Base-by-base conservation (phyloP, 371 early-diverging fungal species). In the Syncephalastrum monosporum region DNA sequence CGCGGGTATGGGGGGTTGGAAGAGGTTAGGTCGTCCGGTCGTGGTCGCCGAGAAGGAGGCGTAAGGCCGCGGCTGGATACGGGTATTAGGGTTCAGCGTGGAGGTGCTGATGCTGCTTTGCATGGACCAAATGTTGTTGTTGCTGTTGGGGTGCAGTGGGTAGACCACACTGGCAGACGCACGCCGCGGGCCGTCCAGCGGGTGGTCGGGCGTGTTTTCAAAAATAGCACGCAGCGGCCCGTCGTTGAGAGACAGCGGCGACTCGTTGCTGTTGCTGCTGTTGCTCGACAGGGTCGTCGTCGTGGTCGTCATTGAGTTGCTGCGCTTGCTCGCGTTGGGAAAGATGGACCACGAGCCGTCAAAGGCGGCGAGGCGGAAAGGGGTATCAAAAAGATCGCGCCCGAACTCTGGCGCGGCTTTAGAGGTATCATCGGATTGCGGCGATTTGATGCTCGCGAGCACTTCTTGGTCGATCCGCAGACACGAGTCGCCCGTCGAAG, bases 221-320 rank as follows among this genome's bases (percentile, higher is more conserved):
- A 62, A 62, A 23, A 62, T 62, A 2, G 62, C 62, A n/a, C 62
- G 47, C 1, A 62, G 42, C 6, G 62, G 62, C n/a, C 47, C 57
- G 16, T 57, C 62, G 16, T 58, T 52, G 13, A 58, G 52, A 4
- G 58, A 58, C 51, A 51, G 38, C 8, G 23, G 50, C 16, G 58
- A 33, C 25, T 58, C 58, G n/a, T 58, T 50, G 44, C 43, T 27
- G 25, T 38, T 49, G 24, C 47, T 50, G 16, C 38, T 33, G 12
- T 33, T 33, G 38, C 38, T 33, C 38, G 38, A 33, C 38, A 33
- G 12, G 12, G 38, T 33, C 38, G 38, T 33, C 10, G 38, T 33
- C 38, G 38, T 33, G 6, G 38, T 33, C 38, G 38, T 33, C 38
- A 33, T 33, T 6, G 38, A 33, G 12, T 33, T 33, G 38, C 38